phyloP scores from a whole-genome alignment of 78 protist species.

The slime mould (Dictyostelium discoideum) region DNA sequence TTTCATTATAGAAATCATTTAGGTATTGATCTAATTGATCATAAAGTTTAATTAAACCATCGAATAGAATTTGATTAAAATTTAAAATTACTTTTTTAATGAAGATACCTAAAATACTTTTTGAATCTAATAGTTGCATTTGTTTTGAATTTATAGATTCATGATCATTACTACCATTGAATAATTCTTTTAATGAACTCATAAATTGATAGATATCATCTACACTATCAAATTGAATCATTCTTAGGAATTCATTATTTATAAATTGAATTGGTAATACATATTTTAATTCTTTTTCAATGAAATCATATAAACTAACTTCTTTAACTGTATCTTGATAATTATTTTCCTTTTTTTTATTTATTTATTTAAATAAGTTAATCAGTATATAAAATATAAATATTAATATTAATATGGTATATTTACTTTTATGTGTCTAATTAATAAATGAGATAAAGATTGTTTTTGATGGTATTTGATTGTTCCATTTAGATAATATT shows the following conservation, averaged over 20 bases:
- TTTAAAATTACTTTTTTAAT: constrained; percentile 41
- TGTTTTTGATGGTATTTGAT: constrained; percentile 21
- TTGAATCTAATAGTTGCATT: not conserved
- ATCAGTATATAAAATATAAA: not conserved
- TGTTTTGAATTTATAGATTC: not conserved
- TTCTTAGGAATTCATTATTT: constrained; percentile 26
- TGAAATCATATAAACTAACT: constrained; percentile 13
- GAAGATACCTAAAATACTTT: constrained; percentile 53
- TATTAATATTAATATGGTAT: too few relatives aligned
- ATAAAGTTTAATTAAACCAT: constrained; percentile 39
- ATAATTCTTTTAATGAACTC: not conserved
- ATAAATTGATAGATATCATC: constrained; percentile 59
- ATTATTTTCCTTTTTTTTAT: constrained; percentile 7
- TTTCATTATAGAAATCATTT: constrained; percentile 1
- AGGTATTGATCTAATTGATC: constrained; percentile 25
- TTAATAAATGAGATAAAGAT: constrained; percentile 37
- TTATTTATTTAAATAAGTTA: not conserved
- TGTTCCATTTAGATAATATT: constrained; percentile 38
- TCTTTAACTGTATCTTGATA: not conserved
- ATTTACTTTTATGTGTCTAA: constrained; percentile 45
- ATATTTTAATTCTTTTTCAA: not conserved
- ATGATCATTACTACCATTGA: not conserved
- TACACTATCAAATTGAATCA: constrained; percentile 49
- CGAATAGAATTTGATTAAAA: constrained; percentile 38
- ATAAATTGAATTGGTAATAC: constrained; percentile 18